Evolutionary conservation across 1,139 yeast genomes (phyloP), one percentile per base, ranked within the genome.

Genomic region (Eremothecium cymbalariae): DNA sequence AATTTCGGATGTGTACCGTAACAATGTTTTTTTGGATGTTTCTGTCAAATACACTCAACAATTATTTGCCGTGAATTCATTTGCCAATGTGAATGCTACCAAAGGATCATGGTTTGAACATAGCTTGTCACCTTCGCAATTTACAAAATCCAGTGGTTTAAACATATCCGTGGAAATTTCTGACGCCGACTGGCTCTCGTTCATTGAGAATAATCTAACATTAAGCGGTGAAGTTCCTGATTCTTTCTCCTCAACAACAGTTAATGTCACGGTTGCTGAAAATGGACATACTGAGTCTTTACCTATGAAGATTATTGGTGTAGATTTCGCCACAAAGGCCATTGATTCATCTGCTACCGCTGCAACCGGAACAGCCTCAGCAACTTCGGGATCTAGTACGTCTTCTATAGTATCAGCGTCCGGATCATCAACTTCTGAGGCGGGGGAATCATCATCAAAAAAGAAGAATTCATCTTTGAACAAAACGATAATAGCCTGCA

Each of bases 401-500:
- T 32, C 62, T 1, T 30, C 65, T 2, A 33, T 62, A 1, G 27
- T 60, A 16, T 25, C 64, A 3, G 21, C 51, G 6, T 24, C 52
- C 9, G 19, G 55, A 8, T 35, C 50, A 4, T 26, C 53, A 8
- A 27, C 61, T 6, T 18, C 51, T 4, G 33, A 55, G 2, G 32
- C 53, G 4, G 24, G 45, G 6, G 41, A 57, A 11, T 28, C 47
- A 6, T 43, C 44, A 17, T 42, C 48, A 14, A 50, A 55, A 6
- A 50, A 43, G 6, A 42, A 45, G 7, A 48, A 59, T 45, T 63
- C 60, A 33, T 69, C 41, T 20, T 21, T 21, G 24, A 51, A 46
- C 13, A 51, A 69, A 44, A 68, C 71, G 4, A 64, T 84, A 15
- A 81, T 88, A 51, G 94, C 86, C 1, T 71, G 88, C 42, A 96